Evolutionary conservation across 1,284 basidiomycete species (phyloP).

Genomic region (Fomes fomentarius): DNA sequence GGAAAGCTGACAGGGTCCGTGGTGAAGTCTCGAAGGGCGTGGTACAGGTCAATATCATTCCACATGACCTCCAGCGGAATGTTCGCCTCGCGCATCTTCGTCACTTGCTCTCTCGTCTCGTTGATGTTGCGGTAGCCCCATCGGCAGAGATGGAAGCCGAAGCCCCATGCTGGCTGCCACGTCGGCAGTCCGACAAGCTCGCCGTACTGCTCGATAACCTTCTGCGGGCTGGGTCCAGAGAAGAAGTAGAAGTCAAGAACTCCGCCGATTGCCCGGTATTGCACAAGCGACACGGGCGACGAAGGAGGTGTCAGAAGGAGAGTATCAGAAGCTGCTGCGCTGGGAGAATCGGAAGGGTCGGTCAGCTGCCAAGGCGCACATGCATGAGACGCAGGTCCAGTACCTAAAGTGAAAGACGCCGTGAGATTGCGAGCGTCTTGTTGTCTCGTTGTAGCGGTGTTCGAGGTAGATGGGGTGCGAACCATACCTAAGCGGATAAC

Average conservation of each 20-base stretch:
- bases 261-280: slow-evolving; percentile 71
- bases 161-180: slow-evolving; percentile 71
- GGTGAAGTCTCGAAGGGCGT: slow-evolving; percentile 70
- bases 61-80: slow-evolving; percentile 77
- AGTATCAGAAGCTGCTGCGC: slow-evolving; percentile 67
- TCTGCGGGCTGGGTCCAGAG: slow-evolving; percentile 61
- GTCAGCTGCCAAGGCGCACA: slow-evolving; percentile 70
- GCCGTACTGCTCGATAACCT: slow-evolving; percentile 72
- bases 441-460: slow-evolving; percentile 55
- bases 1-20: slow-evolving; percentile 69
- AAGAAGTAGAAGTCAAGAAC: slow-evolving; percentile 68
- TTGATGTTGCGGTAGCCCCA: slow-evolving; percentile 40
- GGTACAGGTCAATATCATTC: slow-evolving; percentile 80
- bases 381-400: slow-evolving; percentile 64
- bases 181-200: slow-evolving; percentile 61
- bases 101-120: slow-evolving; percentile 68
- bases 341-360: slow-evolving; percentile 66
- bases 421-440: slow-evolving; percentile 58
- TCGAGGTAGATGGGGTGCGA: slow-evolving; percentile 71
- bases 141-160: slow-evolving; percentile 75
- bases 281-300: slow-evolving; percentile 55
- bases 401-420: slow-evolving; percentile 72
- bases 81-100: slow-evolving; percentile 60
- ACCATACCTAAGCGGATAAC: slow-evolving; percentile 54
- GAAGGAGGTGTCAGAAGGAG: slow-evolving; percentile 53